Percentiles rank a stretch among this genome's conserved stretches.
Evolutionary conservation across 257 asterid genomes (phyloP).

Genomic region (Ligustrum vulgare): DNA sequence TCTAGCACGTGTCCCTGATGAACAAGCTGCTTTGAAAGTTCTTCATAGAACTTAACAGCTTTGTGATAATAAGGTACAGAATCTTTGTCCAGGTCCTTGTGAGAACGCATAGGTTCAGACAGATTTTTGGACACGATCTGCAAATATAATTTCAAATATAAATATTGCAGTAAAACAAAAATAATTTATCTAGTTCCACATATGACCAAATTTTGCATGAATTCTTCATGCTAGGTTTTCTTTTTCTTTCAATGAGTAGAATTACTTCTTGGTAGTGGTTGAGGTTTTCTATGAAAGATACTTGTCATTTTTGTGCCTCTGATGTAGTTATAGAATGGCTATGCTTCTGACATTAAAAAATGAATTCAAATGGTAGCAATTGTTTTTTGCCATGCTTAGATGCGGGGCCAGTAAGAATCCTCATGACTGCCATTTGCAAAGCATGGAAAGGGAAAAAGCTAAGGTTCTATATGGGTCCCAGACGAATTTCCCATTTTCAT

Average conservation of each 20-base stretch:
- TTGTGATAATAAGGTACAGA: constrained; percentile 85
- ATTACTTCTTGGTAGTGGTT: not conserved
- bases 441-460: not conserved
- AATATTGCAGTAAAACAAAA: constrained; percentile 19
- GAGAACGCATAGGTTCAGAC: constrained; percentile 94
- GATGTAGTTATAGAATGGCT: not conserved
- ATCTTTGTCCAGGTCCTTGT: constrained; percentile 97
- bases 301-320: not conserved
- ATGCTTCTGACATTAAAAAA: not conserved
- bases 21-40: constrained; percentile 87
- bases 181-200: constrained; percentile 6
- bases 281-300: not conserved
- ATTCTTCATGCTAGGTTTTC: not conserved
- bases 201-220: not conserved
- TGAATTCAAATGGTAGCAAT: not conserved
- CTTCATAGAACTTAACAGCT: constrained; percentile 89
- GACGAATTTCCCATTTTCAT: not conserved
- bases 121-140: constrained; percentile 88
- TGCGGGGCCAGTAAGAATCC: not conserved
- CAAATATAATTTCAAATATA: constrained; percentile 24
- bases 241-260: not conserved
- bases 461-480: not conserved
- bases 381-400: not conserved
- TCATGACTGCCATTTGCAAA: not conserved
- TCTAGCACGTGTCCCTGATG: constrained; percentile 97